Base-by-base conservation (phyloP, 163 green algal species). In the Scenedesmus sp. region DNA sequence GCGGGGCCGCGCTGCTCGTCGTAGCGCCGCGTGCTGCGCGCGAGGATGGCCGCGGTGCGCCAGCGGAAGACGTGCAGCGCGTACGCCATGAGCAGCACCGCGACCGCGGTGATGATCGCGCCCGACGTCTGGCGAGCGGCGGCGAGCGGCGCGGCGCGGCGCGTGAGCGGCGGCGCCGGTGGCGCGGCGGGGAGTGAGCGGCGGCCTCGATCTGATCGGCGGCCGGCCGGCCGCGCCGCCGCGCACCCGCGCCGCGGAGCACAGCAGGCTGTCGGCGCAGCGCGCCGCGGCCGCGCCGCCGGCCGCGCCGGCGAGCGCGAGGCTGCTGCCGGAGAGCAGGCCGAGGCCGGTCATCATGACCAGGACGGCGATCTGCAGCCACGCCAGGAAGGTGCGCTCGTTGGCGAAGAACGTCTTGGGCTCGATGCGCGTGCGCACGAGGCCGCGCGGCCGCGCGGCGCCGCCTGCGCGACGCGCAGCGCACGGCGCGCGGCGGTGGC, bases 371-470 rank as follows among this genome's bases (percentile, higher is more conserved):
- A 77, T 65, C 18, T 82, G 71, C 26, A 80, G 71, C 71, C 71
- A 80, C 3, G 22, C 65, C 64, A 97, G 84, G 82, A 97, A 97
- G n/a, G 93, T 97, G 56, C 93, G 86, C 86, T 97, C 93, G 73
- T 94, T 95, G 74, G 93, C 93, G 54, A 97, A 97, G 77, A 96
- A 96, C 6, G 88, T 93, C 83, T 95, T 95, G 72, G 93, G 93
- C 83, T 97, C 92, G 3, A 95, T 86, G 3, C 91, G 82, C 0
- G 88, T 93, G 14, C 92, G 89, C 20, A 94, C 86, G 44, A 94
- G 20, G 0, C 87, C 63, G 5, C 65, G 24, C 2, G 80, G 69
- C 14, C 66, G 66, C 39, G 39, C 7, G 39, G 7, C 39, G 39
- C 39, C 39, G 39, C 39, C 10, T n/a, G n/a, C n/a, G n/a, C n/a